Evolutionary conservation across 805 yeast genomes (phyloP).

Genomic region (Isabelozyma heimii): DNA sequence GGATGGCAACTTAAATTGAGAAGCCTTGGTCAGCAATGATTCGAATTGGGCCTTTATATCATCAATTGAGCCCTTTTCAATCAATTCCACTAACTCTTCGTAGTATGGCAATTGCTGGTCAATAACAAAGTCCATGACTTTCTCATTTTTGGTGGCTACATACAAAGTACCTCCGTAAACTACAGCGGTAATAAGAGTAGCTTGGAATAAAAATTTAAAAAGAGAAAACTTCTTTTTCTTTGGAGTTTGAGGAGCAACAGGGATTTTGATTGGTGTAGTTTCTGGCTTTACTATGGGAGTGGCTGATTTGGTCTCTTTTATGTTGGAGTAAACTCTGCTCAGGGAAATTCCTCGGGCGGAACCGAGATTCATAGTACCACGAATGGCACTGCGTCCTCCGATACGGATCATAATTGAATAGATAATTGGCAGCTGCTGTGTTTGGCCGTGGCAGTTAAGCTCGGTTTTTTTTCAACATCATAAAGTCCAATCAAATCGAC

Average conservation of each 20-base stretch:
- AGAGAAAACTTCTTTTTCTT: constrained; percentile 28
- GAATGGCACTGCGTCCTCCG: background rate
- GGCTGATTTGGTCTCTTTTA: background rate
- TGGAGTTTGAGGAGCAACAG: background rate
- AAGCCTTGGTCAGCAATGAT: constrained; percentile 12
- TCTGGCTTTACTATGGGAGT: constrained; percentile 2
- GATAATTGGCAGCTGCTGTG: background rate
- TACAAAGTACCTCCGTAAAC: constrained; percentile 39
- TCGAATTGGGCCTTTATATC: constrained; percentile 23
- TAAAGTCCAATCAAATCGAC: background rate
- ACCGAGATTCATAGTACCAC: background rate
- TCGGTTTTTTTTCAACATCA: background rate
- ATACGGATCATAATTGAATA: background rate
- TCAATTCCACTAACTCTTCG: constrained; percentile 37
- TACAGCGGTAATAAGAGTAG: constrained; percentile 23
- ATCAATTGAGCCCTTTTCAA: constrained; percentile 32
- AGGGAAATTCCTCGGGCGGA: background rate
- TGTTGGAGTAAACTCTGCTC: background rate
- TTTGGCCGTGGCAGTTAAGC: background rate
- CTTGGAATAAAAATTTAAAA: constrained; percentile 27
- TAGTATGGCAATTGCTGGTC: constrained; percentile 42
- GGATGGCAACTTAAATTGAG: constrained; percentile 25
- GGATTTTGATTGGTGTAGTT: background rate
- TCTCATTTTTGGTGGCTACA: constrained; percentile 42
- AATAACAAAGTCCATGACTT: constrained; percentile 43